These are phyloP conservation scores for Clarireedia hainanense DNA, from an alignment of 2,329 filamentous ascomycete species.

Conservation along the genomic window DNA sequence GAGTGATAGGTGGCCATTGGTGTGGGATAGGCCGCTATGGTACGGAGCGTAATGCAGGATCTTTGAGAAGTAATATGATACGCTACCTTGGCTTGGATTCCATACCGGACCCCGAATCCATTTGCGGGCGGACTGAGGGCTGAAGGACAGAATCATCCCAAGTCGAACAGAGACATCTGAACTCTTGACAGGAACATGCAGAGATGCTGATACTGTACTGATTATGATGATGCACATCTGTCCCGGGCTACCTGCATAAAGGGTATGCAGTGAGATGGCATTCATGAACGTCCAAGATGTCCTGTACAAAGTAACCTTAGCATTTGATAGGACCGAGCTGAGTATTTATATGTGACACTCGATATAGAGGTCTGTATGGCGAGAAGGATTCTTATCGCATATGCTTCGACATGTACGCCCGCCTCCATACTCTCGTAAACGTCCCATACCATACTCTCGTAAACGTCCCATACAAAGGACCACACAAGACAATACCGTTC, in stretches of 20 bases:
- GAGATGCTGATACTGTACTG: background rate
- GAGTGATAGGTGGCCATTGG: background rate
- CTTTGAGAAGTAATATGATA: background rate
- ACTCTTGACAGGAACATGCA: background rate
- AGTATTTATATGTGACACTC: background rate
- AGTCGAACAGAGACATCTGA: background rate
- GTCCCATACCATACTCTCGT: background rate
- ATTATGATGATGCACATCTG: background rate
- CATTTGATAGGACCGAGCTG: background rate
- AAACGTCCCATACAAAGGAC: background rate
- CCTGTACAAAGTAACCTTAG: background rate
- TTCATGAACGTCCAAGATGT: background rate
- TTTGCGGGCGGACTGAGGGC: background rate
- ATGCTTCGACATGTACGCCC: background rate
- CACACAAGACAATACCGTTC: background rate
- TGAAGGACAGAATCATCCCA: background rate
- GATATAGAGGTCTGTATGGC: background rate
- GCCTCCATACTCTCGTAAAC: background rate
- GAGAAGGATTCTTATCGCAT: background rate
- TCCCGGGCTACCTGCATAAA: background rate
- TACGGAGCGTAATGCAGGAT: background rate
- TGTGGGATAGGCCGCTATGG: background rate
- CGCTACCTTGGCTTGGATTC: background rate
- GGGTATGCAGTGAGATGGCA: slow-evolving; percentile 5
- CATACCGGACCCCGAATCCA: background rate